These are phyloP conservation scores for Claviceps fusiformis DNA, from an alignment of 2,329 filamentous ascomycete genomes.

Conservation along the genomic window DNA sequence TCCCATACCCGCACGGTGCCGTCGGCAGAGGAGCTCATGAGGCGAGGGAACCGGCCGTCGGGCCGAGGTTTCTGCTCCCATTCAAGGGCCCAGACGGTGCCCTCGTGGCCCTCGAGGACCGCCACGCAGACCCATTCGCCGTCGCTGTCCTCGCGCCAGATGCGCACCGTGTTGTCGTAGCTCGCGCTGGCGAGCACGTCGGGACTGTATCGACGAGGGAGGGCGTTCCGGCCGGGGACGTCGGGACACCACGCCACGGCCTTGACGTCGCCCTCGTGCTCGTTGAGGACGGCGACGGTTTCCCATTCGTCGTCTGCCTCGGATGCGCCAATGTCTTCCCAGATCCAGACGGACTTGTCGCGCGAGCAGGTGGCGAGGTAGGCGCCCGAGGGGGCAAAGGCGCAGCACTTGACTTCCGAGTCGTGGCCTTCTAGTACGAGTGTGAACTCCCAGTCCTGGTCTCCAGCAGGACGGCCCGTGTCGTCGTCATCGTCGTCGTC, in stretches of 20 bases:
- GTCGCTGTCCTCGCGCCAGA: conserved; percentile 84
- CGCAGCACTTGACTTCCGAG: conserved; percentile 74
- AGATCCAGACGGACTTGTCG: conserved; percentile 95
- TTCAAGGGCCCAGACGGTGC: conserved; percentile 83
- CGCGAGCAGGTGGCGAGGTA: conserved; percentile 81
- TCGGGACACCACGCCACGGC: conserved; percentile 83
- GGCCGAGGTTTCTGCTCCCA: conserved; percentile 39
- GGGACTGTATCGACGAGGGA: conserved; percentile 34
- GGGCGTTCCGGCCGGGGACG: conserved; percentile 32
- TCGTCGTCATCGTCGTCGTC: background rate
- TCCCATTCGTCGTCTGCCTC: conserved; percentile 91
- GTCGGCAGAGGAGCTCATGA: conserved; percentile 81
- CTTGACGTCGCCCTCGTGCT: conserved; percentile 93
- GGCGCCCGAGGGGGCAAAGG: conserved; percentile 60
- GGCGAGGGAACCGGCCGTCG: conserved; percentile 37
- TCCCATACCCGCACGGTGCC: conserved; percentile 68
- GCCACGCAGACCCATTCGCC: conserved; percentile 84
- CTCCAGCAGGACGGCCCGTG: conserved; percentile 14
- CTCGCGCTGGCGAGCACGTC: conserved; percentile 80
- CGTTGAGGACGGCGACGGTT: conserved; percentile 85
- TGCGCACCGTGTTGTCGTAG: conserved; percentile 81
- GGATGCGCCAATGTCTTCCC: conserved; percentile 69
- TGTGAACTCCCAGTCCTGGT: conserved; percentile 84
- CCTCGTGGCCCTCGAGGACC: conserved; percentile 63
- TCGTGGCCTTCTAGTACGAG: conserved; percentile 92